A percentile compares a stretch with the other conserved stretches of the same genome.
These are phyloP conservation scores for Curvularia verruculosa DNA, from an alignment of 2,329 filamentous ascomycete species.

Conservation along the genomic window DNA sequence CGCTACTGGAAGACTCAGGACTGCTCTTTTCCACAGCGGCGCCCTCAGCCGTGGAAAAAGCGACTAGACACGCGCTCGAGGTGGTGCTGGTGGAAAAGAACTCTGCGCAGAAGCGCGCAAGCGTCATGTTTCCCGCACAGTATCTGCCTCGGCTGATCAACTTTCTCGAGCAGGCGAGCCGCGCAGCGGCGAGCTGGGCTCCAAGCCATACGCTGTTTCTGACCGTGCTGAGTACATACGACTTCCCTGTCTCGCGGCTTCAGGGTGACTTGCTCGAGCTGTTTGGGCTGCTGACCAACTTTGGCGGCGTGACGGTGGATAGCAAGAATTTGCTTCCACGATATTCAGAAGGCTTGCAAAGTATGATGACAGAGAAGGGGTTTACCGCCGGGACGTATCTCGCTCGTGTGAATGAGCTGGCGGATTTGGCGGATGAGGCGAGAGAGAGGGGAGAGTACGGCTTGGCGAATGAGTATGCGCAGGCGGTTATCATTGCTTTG, in stretches of 20 bases:
- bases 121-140: conserved; percentile 43
- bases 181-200: conserved; percentile 31
- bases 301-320: conserved; percentile 30
- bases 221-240: conserved; percentile 33
- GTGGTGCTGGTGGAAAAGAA: conserved; percentile 38
- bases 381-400: conserved; percentile 31
- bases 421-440: conserved; percentile 28
- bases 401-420: conserved; percentile 21
- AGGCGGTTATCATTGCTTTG: conserved; percentile 36
- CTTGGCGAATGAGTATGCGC: conserved; percentile 30
- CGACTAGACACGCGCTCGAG: conserved; percentile 35
- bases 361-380: conserved; percentile 21
- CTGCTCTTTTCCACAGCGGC: conserved; percentile 34
- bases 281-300: conserved; percentile 34
- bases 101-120: conserved; percentile 33
- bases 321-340: conserved; percentile 28
- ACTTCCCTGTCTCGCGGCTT: conserved; percentile 29
- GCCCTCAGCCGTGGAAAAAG: conserved; percentile 12
- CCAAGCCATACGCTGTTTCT: conserved; percentile 29
- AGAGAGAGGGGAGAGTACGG: conserved; percentile 22
- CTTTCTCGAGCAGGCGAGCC: conserved; percentile 38
- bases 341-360: conserved; percentile 33
- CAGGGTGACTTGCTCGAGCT: conserved; percentile 44
- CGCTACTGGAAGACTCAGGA: conserved; percentile 41
- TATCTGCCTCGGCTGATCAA: conserved; percentile 45